A percentile compares a stretch with the other conserved stretches of the same genome.
Conservation (phyloP, 495 filamentous ascomycete genomes). For the Aspergillus olivimuriae region DNA sequence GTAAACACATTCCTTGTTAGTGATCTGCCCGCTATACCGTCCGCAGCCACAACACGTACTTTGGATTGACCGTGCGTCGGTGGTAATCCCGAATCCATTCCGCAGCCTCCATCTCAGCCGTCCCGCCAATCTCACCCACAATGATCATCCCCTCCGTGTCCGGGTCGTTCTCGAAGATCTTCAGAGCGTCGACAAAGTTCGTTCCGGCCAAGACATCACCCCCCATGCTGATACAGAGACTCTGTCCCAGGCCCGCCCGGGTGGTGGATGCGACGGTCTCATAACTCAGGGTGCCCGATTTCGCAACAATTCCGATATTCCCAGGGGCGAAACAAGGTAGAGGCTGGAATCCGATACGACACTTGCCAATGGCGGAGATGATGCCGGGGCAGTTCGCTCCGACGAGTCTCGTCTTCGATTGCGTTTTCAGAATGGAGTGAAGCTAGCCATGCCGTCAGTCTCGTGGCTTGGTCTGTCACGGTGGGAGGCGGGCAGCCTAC, state of each 20-base stretch:
- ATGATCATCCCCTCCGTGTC: constrained; percentile 78
- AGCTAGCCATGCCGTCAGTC: constrained; percentile 39
- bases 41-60: constrained; percentile 43
- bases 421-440: constrained; percentile 69
- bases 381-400: constrained; percentile 87
- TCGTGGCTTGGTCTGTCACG: background rate
- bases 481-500: constrained; percentile 39
- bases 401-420: constrained; percentile 74
- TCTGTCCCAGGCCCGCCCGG: constrained; percentile 76
- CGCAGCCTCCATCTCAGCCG: constrained; percentile 73
- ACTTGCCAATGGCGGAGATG: constrained; percentile 73
- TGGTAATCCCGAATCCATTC: constrained; percentile 70
- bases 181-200: constrained; percentile 69
- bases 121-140: constrained; percentile 83
- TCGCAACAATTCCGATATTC: constrained; percentile 73
- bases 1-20: background rate
- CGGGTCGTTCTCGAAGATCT: constrained; percentile 64
- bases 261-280: constrained; percentile 83
- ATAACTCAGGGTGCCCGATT: constrained; percentile 84
- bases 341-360: constrained; percentile 84
- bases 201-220: constrained; percentile 82
- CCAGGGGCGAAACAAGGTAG: constrained; percentile 70
- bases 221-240: constrained; percentile 80
- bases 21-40: background rate
- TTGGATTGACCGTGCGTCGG: constrained; percentile 51